Evolutionary conservation across 176 grass and related monocot genomes (phyloP), one percentile per base, ranked within the genome.

Genomic region (Aegilops bicornis): DNA sequence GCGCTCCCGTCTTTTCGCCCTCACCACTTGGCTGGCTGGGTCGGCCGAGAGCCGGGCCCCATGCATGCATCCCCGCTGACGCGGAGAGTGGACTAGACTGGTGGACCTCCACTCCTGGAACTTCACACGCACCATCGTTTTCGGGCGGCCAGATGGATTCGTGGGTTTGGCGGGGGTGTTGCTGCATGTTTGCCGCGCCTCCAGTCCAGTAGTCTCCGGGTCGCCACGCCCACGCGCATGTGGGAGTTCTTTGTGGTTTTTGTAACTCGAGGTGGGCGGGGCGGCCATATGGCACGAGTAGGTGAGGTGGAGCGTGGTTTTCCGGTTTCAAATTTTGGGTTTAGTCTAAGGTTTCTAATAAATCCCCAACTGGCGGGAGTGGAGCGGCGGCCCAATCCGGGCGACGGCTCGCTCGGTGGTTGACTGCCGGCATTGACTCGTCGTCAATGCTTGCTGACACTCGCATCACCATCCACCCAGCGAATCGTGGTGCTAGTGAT

Each of bases 391-490:
- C 45, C 45, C 73, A 71, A 72, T 72, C 25, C 50, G 16, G 20
- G 27, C 6, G 50, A n/a, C 4, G 36, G 65, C 4, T n/a, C 10
- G 42, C 15, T 85, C 73, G 14, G 66, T 80, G 29, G 31, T 66
- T 74, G 67, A 80, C 76, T n/a, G 14, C 35, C n/a, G 15, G 37
- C 0, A 79, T 77, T 89, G 81, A 84, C 69, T 6, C 23, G 2
- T 6, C 11, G 32, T 43, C 25, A 16, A 78, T 69, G 80, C 80
- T 13, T 62, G 80, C 80, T 83, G 37, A 78, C 81, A 47, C 62
- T 36, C 0, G 1, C 64, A 40, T 58, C 75, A 52, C 19, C 17
- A 4, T 0, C 19, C 45, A 5, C 45, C 45, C 13, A 42, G 10
- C 9, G 10, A 48, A 48, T 45, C 43, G 11, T 45, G 43, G 0